Percentiles rank a stretch among this genome's conserved stretches.
Evolutionary conservation across 805 yeast genomes (phyloP).

Genomic region (Lipomyces orientalis): DNA sequence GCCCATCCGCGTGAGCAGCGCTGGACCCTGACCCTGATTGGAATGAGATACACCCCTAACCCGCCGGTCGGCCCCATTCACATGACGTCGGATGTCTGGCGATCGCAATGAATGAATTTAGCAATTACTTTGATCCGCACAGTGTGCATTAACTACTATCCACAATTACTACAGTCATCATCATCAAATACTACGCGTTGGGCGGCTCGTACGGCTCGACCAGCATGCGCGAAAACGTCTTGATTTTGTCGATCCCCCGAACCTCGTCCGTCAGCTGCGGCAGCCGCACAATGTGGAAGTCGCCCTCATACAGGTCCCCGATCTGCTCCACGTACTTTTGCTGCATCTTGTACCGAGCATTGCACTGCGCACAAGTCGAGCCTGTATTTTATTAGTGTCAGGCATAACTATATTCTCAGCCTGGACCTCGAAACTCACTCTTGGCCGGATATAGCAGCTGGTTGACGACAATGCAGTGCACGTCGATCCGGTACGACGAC

Average conservation of each 20-base stretch:
- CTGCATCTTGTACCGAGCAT: slow-evolving; percentile 94
- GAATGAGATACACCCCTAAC: too few relatives aligned
- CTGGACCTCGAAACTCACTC: too few relatives aligned
- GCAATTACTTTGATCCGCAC: too few relatives aligned
- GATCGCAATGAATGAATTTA: too few relatives aligned
- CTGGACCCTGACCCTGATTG: too few relatives aligned
- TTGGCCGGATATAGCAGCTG: slow-evolving; percentile 84
- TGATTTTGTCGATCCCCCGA: slow-evolving; percentile 86
- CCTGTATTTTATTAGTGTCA: not conserved
- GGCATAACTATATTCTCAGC: not conserved
- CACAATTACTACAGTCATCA: too few relatives aligned
- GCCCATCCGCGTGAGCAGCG: too few relatives aligned
- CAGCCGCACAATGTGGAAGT: slow-evolving; percentile 93
- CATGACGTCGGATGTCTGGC: too few relatives aligned
- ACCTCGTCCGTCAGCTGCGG: slow-evolving; percentile 95
- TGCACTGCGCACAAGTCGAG: slow-evolving; percentile 84
- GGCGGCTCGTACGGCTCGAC: slow-evolving; percentile 45
- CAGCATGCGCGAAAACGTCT: slow-evolving; percentile 80
- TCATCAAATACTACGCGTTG: not conserved
- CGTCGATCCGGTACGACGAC: slow-evolving; percentile 93
- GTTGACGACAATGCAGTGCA: slow-evolving; percentile 93
- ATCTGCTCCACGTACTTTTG: slow-evolving; percentile 92
- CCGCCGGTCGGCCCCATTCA: too few relatives aligned
- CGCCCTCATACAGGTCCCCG: slow-evolving; percentile 88
- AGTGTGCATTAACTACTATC: too few relatives aligned